Conservation (phyloP, 805 yeast genomes). For the Metschnikowia anglica region DNA sequence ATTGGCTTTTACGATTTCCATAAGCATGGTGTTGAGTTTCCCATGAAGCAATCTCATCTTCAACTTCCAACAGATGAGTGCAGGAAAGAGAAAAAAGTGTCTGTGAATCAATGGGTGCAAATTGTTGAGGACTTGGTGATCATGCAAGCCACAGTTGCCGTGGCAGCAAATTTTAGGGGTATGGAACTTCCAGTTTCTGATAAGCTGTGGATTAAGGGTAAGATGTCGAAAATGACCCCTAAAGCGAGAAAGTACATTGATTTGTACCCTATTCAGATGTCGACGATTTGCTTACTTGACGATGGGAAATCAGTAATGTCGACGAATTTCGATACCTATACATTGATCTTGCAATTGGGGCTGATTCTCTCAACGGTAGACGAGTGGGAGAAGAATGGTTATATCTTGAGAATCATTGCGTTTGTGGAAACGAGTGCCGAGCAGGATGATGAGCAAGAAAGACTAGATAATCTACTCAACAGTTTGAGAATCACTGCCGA, state of each 20-base stretch:
- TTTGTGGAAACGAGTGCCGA: slow-evolving; percentile 81
- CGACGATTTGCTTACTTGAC: slow-evolving; percentile 68
- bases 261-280: slow-evolving; percentile 95
- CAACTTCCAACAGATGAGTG: slow-evolving; percentile 75
- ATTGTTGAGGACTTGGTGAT: slow-evolving; percentile 85
- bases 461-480: slow-evolving; percentile 64
- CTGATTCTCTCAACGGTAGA: slow-evolving; percentile 92
- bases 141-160: slow-evolving; percentile 88
- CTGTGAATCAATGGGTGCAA: slow-evolving; percentile 85
- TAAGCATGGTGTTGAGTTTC: slow-evolving; percentile 38
- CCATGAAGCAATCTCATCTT: slow-evolving; percentile 23
- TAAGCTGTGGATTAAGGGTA: slow-evolving; percentile 18
- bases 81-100: slow-evolving; percentile 65
- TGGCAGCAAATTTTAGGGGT: slow-evolving; percentile 81
- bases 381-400: slow-evolving; percentile 76
- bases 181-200: slow-evolving; percentile 58
- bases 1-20: slow-evolving; percentile 79
- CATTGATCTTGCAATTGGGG: slow-evolving; percentile 89
- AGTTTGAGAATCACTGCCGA: slow-evolving; percentile 84
- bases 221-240: slow-evolving; percentile 1
- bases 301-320: slow-evolving; percentile 71
- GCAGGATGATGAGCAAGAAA: slow-evolving; percentile 61
- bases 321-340: slow-evolving; percentile 93
- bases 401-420: slow-evolving; percentile 74
- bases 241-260: slow-evolving; percentile 63